These are phyloP conservation scores for Phanerodontia chrysosporium DNA, from an alignment of 768 basidiomycete genomes.

Conservation along the genomic window DNA sequence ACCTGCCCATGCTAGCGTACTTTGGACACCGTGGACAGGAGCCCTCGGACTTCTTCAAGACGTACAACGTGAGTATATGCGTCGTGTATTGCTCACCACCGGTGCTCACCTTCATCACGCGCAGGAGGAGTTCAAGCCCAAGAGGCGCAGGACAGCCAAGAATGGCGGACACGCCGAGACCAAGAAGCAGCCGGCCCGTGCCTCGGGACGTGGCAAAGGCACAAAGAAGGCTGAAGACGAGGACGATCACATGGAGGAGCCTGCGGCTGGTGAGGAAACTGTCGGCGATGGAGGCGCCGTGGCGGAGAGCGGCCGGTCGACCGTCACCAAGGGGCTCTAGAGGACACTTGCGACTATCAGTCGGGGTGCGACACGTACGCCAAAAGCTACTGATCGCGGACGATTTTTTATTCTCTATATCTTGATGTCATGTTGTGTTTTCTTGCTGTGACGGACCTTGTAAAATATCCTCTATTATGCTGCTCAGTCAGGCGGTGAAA, in stretches of 20 bases:
- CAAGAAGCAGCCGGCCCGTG: constrained; percentile 1
- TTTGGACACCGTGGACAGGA: constrained; percentile 16
- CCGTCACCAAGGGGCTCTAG: too few species aligned
- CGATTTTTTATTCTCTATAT: too few species aligned
- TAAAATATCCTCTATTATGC: too few species aligned
- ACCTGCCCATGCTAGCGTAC: constrained; percentile 20
- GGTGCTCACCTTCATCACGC: neutral
- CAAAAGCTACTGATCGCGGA: too few species aligned
- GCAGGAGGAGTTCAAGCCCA: constrained; percentile 20
- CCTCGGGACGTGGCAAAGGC: constrained; percentile 1
- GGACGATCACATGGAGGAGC: neutral
- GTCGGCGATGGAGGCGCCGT: too few species aligned
- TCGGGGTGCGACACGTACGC: too few species aligned
- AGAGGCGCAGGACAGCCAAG: constrained; percentile 13
- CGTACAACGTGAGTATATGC: constrained; percentile 12
- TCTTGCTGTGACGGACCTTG: too few species aligned
- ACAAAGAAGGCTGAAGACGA: neutral
- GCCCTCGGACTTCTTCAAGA: constrained; percentile 19
- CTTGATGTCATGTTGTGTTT: too few species aligned
- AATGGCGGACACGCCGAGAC: neutral
- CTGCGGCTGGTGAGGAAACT: neutral
- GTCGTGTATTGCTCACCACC: neutral
- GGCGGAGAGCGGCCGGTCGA: too few species aligned
- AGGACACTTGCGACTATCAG: too few species aligned
- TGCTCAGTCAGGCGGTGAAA: too few species aligned